Evolutionary conservation across 805 yeast genomes (phyloP), one percentile per base, ranked within the genome.

Genomic region (Komagataella mondaviorum): DNA sequence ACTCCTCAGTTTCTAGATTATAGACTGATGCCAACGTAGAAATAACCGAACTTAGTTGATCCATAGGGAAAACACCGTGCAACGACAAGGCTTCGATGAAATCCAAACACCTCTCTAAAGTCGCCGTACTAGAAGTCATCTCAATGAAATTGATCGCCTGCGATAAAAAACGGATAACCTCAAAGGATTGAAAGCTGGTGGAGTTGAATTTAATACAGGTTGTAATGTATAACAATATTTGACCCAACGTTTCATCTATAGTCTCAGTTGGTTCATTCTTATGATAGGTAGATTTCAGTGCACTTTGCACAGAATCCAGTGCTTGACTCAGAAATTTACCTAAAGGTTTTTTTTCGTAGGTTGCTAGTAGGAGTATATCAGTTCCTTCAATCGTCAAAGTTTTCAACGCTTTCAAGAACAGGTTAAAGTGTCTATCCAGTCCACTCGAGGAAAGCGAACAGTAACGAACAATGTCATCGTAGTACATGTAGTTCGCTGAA

Each of bases 401-500:
- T 72, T 57, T 76, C 73, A 49, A 71, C 73, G 52, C 75, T 75
- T 69, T 73, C 79, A 62, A 76, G 74, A 56, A 62, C 24, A 57
- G 30, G 23, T 57, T 58, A 43, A 61, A 68, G 53, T 62, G 70
- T 22, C 61, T 60, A 49, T 64, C 75, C 10, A 64, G 56, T 23
- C 39, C 39, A 14, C 39, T 30, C 6, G 39, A 14, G 2, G 39
- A 10, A 61, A 69, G 56, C 16, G 71, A 59, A 53, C 82, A 74
- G 53, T 63, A 72, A 3, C 59, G 56, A 39, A 77, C 63, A 1
- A 86, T 75, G 49, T 82, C 85, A 51, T 75, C 70, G 62, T 81
- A 88, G 63, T 81, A 85, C 51, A 75, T 68, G 49, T 81, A 59
- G 49, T 75, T 67, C 6, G 77, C 65, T 4, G 77, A 70, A 1